Conservation (phyloP, 805 yeast genomes). For the Komagataella pastoris region DNA sequence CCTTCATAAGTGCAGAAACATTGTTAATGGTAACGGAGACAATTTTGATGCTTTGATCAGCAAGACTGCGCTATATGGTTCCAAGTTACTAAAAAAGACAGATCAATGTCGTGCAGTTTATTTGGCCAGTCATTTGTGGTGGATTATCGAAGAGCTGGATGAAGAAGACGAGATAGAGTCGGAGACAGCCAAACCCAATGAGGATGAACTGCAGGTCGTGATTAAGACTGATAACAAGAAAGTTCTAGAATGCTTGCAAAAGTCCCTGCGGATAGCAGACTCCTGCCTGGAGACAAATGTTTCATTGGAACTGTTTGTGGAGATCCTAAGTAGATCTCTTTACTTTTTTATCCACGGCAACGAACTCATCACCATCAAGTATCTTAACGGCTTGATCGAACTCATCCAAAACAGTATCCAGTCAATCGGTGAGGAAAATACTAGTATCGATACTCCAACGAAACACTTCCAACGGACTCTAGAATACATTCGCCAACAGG, state of each 20-base stretch:
- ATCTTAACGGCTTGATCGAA: constrained; percentile 78
- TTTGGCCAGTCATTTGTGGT: constrained; percentile 84
- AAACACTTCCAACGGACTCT: constrained; percentile 62
- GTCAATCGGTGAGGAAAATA: constrained; percentile 8
- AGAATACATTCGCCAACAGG: constrained; percentile 55
- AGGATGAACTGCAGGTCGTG: constrained; percentile 10
- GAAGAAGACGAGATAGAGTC: constrained; percentile 22
- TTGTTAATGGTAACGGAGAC: constrained; percentile 28
- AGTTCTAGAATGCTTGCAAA: constrained; percentile 83
- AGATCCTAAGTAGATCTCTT: constrained; percentile 74
- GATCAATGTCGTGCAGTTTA: constrained; percentile 92
- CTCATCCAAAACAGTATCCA: constrained; percentile 56
- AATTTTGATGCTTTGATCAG: constrained; percentile 76
- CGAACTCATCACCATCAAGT: constrained; percentile 52
- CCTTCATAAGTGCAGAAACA: constrained; percentile 26
- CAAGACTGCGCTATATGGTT: constrained; percentile 76
- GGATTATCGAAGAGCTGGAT: constrained; percentile 61
- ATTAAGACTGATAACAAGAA: constrained; percentile 39
- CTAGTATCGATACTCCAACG: constrained; percentile 21
- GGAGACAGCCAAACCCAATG: constrained; percentile 4
- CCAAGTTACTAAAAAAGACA: constrained; percentile 78
- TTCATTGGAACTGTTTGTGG: constrained; percentile 75
- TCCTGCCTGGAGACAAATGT: constrained; percentile 75
- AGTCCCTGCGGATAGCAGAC: constrained; percentile 82
- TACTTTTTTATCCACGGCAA: constrained; percentile 80